Evolutionary conservation across 768 basidiomycete genomes (phyloP), one percentile per base, ranked within the genome.

Genomic region (Hysterangium stoloniferum): DNA sequence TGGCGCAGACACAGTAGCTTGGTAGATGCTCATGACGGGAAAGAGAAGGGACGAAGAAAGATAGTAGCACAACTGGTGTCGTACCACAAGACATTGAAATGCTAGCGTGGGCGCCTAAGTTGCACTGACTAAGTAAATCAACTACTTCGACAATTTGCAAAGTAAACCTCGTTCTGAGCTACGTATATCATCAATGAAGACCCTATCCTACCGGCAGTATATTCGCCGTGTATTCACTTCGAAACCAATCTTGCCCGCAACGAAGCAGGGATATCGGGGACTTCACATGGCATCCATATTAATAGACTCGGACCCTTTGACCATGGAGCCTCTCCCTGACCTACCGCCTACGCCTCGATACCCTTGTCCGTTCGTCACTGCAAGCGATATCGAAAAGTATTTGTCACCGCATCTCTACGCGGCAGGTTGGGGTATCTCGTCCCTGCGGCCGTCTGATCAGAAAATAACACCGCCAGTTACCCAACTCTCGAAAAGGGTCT

Each of bases 1-100:
- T 3, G 93, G 93, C 0, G 93, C 93, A 55, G 92, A 87, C 0
- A 82, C 80, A 12, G 93, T 96, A 6, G 91, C 92, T 71, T 90
- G 81, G 71, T 79, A 82, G 58, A 79, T 28, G 34, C 51, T 45
- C 62, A 61, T 59, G 48, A 25, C 58, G 27, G 15, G 37, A 31
- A 29, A 31, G 28, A 25, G 51, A 31, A 28, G 31, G 29, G 32
- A n/a, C 19, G 51, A 8, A 15, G 4, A 45, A 48, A 29, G 3
- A 5, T 17, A 20, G 12, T 8, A 4, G 36, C 45, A 52, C 17
- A 37, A 45, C 20, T 29, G 24, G 12, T 32, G 24, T 24, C 49
- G 29, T 37, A 24, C 37, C 27, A 42, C 15, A 9, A 9, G 22
- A 4, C 4, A 3, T 19, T 41, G 24, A 20, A 24, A 19, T n/a